phyloP scores from a whole-genome alignment of 2,329 filamentous ascomycete genomes.

The Spiromastix sp. region DNA sequence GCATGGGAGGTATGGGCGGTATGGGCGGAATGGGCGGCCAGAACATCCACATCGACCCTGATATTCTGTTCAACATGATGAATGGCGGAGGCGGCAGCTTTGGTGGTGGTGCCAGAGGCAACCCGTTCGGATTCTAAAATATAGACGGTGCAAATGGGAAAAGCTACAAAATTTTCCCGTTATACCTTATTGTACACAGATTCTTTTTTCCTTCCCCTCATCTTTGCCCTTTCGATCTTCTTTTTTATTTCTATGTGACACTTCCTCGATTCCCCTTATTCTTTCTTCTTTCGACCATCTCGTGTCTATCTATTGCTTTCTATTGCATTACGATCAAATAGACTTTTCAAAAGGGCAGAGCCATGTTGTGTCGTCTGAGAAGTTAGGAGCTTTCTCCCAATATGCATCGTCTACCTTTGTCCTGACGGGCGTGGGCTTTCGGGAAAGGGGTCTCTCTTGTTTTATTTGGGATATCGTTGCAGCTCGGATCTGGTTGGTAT shows the following conservation, averaged over 20 bases:
- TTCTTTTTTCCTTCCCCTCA: background rate
- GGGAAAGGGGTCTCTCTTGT: too few species aligned
- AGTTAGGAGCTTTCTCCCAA: too few species aligned
- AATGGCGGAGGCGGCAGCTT: constrained; percentile 47
- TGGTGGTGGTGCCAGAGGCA: constrained; percentile 41
- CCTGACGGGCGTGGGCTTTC: too few species aligned
- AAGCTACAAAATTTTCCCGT: too few species aligned
- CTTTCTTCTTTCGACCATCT: background rate
- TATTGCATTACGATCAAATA: background rate
- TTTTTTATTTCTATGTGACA: background rate
- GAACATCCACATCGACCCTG: constrained; percentile 54
- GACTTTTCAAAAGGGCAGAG: too few species aligned
- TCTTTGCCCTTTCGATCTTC: background rate
- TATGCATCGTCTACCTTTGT: too few species aligned
- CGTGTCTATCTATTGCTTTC: background rate
- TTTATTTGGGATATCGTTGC: too few species aligned
- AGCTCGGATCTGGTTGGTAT: too few species aligned
- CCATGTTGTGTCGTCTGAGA: too few species aligned
- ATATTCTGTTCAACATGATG: constrained; percentile 79
- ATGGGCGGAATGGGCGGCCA: constrained; percentile 26
- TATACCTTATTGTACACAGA: too few species aligned
- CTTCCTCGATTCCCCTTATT: background rate
- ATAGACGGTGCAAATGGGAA: too few species aligned
- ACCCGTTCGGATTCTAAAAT: constrained; percentile 28
- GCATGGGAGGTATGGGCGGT: constrained; percentile 44